These are phyloP conservation scores for Paramarasmius palmivorus DNA, from an alignment of 1,284 basidiomycete species.

Conservation along the genomic window DNA sequence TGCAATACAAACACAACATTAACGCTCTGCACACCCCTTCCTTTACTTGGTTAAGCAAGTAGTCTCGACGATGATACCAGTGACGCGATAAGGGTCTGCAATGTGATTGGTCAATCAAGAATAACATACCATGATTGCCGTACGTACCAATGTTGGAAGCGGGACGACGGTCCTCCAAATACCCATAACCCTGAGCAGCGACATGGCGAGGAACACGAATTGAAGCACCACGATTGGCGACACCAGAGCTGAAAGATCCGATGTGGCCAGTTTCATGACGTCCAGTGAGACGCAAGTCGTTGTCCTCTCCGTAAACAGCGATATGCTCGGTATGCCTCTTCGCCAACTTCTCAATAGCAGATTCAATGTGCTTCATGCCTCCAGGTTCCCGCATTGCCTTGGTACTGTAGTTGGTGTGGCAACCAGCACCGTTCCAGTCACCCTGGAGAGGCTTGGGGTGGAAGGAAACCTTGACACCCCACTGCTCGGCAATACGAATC, in stretches of 20 bases:
- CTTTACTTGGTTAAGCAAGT: conserved; percentile 64
- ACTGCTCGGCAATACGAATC: conserved; percentile 94
- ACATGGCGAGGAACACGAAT: conserved; percentile 94
- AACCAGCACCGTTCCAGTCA: conserved; percentile 99
- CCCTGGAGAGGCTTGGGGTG: conserved; percentile 98
- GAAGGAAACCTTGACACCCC: conserved; percentile 98
- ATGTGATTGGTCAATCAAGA: conserved; percentile 14
- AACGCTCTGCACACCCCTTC: conserved; percentile 7
- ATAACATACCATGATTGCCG: conserved; percentile 14
- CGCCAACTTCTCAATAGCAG: conserved; percentile 88
- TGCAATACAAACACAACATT: neutral
- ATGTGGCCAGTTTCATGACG: conserved; percentile 98
- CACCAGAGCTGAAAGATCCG: conserved; percentile 89
- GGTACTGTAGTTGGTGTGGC: conserved; percentile 95
- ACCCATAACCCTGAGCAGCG: conserved; percentile 90
- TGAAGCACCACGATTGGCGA: conserved; percentile 97
- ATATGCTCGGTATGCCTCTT: conserved; percentile 90
- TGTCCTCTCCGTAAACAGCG: conserved; percentile 96
- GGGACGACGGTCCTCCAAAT: conserved; percentile 95
- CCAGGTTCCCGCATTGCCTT: conserved; percentile 90
- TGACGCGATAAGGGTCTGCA: conserved; percentile 86
- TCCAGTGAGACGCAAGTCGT: conserved; percentile 91
- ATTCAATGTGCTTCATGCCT: conserved; percentile 94
- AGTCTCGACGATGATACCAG: conserved; percentile 91
- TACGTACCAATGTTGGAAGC: conserved; percentile 94